Base-by-base conservation (phyloP, 306 rosid genomes). In the Pyrus bretschneideri region DNA sequence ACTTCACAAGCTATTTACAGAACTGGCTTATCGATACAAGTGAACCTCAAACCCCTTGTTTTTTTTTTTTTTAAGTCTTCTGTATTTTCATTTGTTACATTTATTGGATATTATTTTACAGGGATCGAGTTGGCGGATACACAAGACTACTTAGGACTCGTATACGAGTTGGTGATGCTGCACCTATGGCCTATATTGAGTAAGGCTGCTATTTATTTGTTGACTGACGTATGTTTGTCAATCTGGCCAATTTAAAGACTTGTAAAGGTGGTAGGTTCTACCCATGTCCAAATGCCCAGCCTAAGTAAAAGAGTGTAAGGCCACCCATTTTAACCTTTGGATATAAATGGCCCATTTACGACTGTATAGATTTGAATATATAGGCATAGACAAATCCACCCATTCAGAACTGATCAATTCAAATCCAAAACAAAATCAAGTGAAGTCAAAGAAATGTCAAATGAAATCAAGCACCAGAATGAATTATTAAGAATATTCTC, bases 181-280 rank as follows among this genome's bases (percentile, higher is more conserved):
- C 99, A 62, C 97, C 97, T 19, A 90, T 92, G 97, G 97, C 97
- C n/a, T 92, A 92, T 81, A 90, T 95, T 9, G 99, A 95, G 99
- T 91, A 93, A 87, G 83, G 60, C 77, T 71, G 19, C 71, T 33
- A 40, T 70, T 68, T 78, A 13, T 23, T 59, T 11, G 9, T 71
- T 74, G 19, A 10, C 46, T 18, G 49, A 66, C 21, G 22, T 21
- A 66, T 19, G 70, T 21, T 66, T 66, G 25, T 27, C 9, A 19
- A 9, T 31, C 69, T 3, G 4, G 23, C 49, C 2, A 33, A 35
- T 65, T 65, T 63, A 63, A 38, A 30, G n/a, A 30, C 42, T 63
- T 63, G 7, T 30, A 30, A 38, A 63, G 68, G n/a, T 30, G 42
- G 68, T 30, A 30, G 42, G 44, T 17, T 30, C 9, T 17, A 29